phyloP scores from a whole-genome alignment of 1,284 basidiomycete species.

The Microbotryum violaceum region DNA sequence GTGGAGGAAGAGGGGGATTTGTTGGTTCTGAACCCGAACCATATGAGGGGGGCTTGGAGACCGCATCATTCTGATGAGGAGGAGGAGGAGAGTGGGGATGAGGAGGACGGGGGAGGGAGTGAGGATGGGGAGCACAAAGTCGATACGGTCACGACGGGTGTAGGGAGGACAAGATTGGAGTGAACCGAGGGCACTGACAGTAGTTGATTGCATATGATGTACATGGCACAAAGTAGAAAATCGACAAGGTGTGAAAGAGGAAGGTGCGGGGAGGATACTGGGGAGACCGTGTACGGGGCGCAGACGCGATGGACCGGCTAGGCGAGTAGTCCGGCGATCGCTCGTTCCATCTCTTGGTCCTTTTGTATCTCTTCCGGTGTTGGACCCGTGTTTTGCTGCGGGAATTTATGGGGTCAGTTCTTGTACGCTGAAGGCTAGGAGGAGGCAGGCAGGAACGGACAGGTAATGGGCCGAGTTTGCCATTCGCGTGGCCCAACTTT shows the following conservation, averaged over 20 bases:
- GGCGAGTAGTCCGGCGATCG: conserved; percentile 22
- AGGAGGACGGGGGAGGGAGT: conserved; percentile 40
- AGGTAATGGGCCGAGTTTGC: conserved; percentile 65
- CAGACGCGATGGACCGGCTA: neutral
- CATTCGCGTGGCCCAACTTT: conserved; percentile 74
- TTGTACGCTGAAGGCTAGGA: neutral
- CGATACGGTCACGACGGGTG: conserved; percentile 7
- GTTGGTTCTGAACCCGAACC: conserved; percentile 55
- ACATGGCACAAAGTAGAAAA: neutral
- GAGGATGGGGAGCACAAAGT: conserved; percentile 51
- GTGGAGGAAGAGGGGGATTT: conserved; percentile 48
- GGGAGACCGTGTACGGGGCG: neutral
- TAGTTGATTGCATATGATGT: neutral
- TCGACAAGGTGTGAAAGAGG: neutral
- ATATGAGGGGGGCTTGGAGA: conserved; percentile 32
- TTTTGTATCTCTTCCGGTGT: conserved; percentile 29
- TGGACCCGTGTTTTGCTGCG: conserved; percentile 14
- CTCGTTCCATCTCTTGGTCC: conserved; percentile 33
- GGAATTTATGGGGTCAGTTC: neutral
- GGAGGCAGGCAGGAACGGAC: conserved; percentile 51
- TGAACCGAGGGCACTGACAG: neutral
- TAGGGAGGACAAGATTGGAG: neutral
- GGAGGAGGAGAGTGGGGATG: conserved; percentile 37
- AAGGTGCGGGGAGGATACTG: neutral
- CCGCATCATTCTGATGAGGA: conserved; percentile 23